Base-by-base conservation (phyloP, 2,329 filamentous ascomycete species). In the Fusarium staphyleae region DNA sequence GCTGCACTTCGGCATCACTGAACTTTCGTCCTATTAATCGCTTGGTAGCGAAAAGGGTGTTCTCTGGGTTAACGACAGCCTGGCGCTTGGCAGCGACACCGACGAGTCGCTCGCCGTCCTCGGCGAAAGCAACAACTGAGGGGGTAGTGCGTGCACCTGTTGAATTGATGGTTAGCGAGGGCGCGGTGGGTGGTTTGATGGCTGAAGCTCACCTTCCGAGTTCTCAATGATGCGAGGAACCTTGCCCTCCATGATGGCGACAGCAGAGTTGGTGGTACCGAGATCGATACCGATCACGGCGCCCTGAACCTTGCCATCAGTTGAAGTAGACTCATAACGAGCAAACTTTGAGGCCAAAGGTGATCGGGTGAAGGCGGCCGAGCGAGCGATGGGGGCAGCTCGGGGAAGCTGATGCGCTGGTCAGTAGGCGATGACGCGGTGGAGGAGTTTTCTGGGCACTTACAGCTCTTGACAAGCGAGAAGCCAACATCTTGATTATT, bases 21-120 rank as follows among this genome's bases (percentile, higher is more conserved):
- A 93, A 98, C 83, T 97, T 97, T 76, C 93, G 91, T 73, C 93
- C 93, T 77, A 98, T 97, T 75, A 98, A 87, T 86, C 93, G 91
- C 88, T 98, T 98, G 66, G 93, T 97, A 76, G 93, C 93, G 77
- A 97, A 98, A 54, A 98, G 87, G 52, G 93, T 98, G 84, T 97
- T 97, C 79, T 97, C 93, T 57, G 93, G 93, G 84, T 98, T 98
- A 71, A 98, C 93, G 69, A 97, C 93, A 63, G 93, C 93, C 81
- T 98, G 93, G 73, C 93, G 92, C 87, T 98, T 98, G 70, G 93
- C 93, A 60, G 93, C 91, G 66, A 97, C 92, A 89, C 93, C 93
- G 66, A 98, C 93, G 60, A 98, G 84, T 73, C 93, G 89, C 85
- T 98, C 93, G 66, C 93, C 93, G 74, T 96, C 92, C 80, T 96